These are phyloP conservation scores for Gracilaria vermiculophylla DNA, from an alignment of 23 red algal genomes.

Conservation along the genomic window DNA sequence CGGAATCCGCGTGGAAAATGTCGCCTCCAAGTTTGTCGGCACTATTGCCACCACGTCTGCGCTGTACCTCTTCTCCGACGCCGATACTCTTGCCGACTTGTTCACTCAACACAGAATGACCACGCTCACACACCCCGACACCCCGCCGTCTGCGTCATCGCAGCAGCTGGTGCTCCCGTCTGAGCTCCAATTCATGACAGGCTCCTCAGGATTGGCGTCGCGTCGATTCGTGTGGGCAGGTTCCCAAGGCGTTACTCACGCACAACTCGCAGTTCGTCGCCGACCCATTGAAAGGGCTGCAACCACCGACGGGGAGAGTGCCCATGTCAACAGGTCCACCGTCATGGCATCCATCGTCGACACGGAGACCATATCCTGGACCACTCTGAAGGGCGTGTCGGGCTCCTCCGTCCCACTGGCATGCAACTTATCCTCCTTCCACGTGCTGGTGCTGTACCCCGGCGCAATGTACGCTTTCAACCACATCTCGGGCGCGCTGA, in stretches of 20 bases:
- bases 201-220: conserved; percentile 40
- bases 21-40: conserved; percentile 47
- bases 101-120: conserved; percentile 28
- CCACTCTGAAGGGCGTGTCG: conserved; percentile 10
- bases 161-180: conserved; percentile 7
- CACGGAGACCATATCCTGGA: conserved; percentile 33
- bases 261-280: conserved; percentile 38
- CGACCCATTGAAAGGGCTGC: neutral
- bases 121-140: conserved; percentile 12
- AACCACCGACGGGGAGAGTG: neutral
- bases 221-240: conserved; percentile 64
- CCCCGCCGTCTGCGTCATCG: neutral
- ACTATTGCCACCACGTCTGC: conserved; percentile 44
- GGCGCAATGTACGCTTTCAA: conserved; percentile 63
- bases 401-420: conserved; percentile 41
- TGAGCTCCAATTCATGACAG: conserved; percentile 63
- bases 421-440: conserved; percentile 61
- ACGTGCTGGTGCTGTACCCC: conserved; percentile 55
- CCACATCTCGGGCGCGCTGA: conserved; percentile 56
- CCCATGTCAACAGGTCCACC: conserved; percentile 2
- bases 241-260: conserved; percentile 35
- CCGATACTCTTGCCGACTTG: conserved; percentile 2
- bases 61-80: conserved; percentile 57
- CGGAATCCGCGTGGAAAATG: conserved; percentile 52
- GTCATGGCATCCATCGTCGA: conserved; percentile 46